Evolutionary conservation across 2,329 filamentous ascomycete species (phyloP).

Genomic region (Calonectria montana): DNA sequence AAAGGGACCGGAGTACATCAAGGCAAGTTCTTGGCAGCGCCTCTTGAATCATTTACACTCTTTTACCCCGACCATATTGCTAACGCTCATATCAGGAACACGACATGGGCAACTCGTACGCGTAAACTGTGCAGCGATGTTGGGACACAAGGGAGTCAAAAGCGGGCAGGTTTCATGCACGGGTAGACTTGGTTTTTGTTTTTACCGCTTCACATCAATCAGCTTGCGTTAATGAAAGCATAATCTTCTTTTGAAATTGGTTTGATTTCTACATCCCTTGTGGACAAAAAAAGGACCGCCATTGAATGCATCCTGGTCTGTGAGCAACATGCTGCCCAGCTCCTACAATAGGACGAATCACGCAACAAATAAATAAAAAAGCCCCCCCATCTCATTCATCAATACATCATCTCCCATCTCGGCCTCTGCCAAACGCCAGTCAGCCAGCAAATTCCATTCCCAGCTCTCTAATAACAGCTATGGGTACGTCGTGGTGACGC

Average conservation of each 20-base stretch:
- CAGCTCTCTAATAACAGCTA: neutral
- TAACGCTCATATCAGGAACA: conserved; percentile 64
- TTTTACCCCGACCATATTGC: neutral
- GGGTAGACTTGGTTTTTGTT: conserved; percentile 31
- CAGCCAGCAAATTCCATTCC: conserved; percentile 15
- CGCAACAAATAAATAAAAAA: neutral
- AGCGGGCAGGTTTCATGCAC: conserved; percentile 31
- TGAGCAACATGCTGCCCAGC: neutral
- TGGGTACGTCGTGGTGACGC: neutral
- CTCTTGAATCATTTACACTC: neutral
- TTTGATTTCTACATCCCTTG: conserved; percentile 22
- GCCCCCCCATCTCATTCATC: neutral
- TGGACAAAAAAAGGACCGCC: neutral
- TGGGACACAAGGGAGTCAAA: conserved; percentile 36
- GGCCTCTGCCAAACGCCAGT: conserved; percentile 19
- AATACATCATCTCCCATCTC: neutral
- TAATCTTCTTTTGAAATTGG: conserved; percentile 18
- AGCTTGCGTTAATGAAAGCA: conserved; percentile 31
- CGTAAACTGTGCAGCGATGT: conserved; percentile 45
- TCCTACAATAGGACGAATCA: neutral
- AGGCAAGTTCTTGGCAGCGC: conserved; percentile 63
- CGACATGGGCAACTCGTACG: conserved; percentile 72
- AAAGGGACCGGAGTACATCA: conserved; percentile 94
- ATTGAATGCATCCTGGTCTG: conserved; percentile 1
- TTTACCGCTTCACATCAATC: conserved; percentile 20